Conservation (phyloP, 768 basidiomycete species). For the Mycena albidolilacea region DNA sequence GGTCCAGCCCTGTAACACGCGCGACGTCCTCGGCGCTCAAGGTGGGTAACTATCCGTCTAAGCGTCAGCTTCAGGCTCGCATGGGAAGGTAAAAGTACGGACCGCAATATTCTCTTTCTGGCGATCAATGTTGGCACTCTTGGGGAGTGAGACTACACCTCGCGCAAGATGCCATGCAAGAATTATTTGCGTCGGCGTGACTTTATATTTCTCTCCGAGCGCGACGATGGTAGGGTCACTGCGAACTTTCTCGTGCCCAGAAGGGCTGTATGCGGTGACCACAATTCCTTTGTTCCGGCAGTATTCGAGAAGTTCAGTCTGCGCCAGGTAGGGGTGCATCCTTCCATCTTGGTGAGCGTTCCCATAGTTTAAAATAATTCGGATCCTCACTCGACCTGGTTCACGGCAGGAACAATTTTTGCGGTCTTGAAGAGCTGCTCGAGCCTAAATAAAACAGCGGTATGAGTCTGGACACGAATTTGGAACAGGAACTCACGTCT, state of each 20-base stretch:
- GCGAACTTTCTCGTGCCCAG: too few species aligned
- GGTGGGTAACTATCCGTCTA: slow-evolving; percentile 1
- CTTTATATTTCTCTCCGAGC: too few species aligned
- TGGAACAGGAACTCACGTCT: too few species aligned
- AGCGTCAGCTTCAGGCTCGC: background rate
- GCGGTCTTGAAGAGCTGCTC: slow-evolving; percentile 40
- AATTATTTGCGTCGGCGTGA: slow-evolving; percentile 62
- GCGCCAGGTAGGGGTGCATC: slow-evolving; percentile 67
- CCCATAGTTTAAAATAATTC: background rate
- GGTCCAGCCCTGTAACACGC: slow-evolving; percentile 24
- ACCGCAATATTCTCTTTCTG: slow-evolving; percentile 64
- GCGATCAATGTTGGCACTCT: slow-evolving; percentile 60
- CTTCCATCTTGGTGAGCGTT: slow-evolving; percentile 41
- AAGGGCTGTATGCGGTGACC: too few species aligned
- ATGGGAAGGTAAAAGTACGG: slow-evolving; percentile 47
- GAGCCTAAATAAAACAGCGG: too few species aligned
- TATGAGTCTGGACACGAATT: too few species aligned
- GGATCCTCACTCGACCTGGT: slow-evolving; percentile 62
- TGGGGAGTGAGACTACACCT: slow-evolving; percentile 61
- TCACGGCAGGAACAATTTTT: slow-evolving; percentile 61
- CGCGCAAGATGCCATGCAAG: slow-evolving; percentile 68
- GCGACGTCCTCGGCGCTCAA: background rate
- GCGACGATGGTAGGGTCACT: too few species aligned
- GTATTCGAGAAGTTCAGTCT: slow-evolving; percentile 48
- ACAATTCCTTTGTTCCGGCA: too few species aligned